Evolutionary conservation across 176 grass and related monocot species (phyloP), one percentile per base, ranked within the genome.

Genomic region (Metroxylon sagu): DNA sequence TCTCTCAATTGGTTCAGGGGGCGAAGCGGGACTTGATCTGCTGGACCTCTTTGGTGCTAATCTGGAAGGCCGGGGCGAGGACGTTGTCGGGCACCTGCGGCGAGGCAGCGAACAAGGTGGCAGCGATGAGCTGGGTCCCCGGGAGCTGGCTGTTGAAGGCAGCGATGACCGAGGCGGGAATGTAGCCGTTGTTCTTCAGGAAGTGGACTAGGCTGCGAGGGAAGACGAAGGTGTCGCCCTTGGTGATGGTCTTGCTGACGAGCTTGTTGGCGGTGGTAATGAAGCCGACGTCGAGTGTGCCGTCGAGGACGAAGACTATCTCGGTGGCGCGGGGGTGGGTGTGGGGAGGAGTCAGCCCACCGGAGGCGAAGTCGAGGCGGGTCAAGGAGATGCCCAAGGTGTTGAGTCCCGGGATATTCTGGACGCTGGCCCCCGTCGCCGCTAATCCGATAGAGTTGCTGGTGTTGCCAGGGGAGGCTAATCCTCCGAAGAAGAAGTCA

Each of bases 81-180:
- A 93, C 69, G 70, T 87, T 73, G 17, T 66, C 53, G 6, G 71
- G 61, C 27, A 88, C 68, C 0, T 75, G 65, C 4, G 85, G 78
- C 14, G 18, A 4, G 21, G 89, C 76, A 2, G 39, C 66, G n/a
- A 95, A 88, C 54, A 95, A 85, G 18, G 77, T 71, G 50, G 2
- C 0, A 50, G 89, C 77, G 17, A 95, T 76, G 54, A 18, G 31
- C 12, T 82, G 77, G 3, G 84, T 95, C 28, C 89, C 89, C 26
- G 80, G 84, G 17, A 85, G 62, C 75, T 95, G 89, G 81, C 84
- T 88, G 63, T 88, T 88, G 80, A 95, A 95, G 14, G n/a, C 89
- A 7, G 84, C 80, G 15, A 95, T 25, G 62, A 87, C 84, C 0
- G 77, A 57, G 62, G 89, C 84, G 0, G 84, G 52, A 14, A 29